A percentile compares a stretch with the other conserved stretches of the same genome.
Conservation (phyloP, 2,329 filamentous ascomycete genomes). For the Chrysoporthe deuterocubensis region DNA sequence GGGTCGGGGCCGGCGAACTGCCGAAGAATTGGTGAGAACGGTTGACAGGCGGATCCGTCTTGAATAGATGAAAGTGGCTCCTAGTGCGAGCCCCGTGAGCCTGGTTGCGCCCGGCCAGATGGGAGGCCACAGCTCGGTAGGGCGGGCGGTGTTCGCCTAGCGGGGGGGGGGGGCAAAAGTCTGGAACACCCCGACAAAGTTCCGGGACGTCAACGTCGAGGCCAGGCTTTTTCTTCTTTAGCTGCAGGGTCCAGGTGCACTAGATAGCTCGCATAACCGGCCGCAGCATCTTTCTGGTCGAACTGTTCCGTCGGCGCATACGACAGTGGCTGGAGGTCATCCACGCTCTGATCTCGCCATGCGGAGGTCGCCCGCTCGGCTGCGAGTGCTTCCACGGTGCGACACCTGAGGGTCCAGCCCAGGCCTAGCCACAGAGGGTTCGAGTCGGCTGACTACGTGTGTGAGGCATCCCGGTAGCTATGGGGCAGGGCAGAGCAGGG, state of each 20-base stretch:
- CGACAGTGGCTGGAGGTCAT: background rate
- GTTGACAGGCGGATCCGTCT: conserved; percentile 19
- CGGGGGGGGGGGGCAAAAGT: background rate
- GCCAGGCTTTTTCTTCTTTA: too few species aligned
- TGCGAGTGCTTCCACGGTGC: background rate
- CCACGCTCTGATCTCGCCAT: background rate
- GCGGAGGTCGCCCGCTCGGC: background rate
- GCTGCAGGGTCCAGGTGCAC: background rate
- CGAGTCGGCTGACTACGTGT: background rate
- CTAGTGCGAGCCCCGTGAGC: background rate
- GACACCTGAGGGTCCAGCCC: background rate
- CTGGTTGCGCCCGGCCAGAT: background rate
- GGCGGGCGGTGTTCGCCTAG: background rate
- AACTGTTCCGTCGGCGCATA: background rate
- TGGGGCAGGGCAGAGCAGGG: background rate
- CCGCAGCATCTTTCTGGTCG: background rate
- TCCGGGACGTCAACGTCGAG: background rate
- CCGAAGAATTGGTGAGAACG: conserved; percentile 19
- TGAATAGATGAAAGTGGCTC: conserved; percentile 17
- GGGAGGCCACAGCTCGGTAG: background rate
- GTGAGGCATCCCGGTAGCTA: background rate
- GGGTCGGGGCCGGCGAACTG: background rate
- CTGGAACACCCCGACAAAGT: background rate
- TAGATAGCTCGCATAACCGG: background rate
- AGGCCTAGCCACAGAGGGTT: background rate